phyloP scores from a whole-genome alignment of 1,284 basidiomycete genomes.

The Cutaneotrichosporon sp. region DNA sequence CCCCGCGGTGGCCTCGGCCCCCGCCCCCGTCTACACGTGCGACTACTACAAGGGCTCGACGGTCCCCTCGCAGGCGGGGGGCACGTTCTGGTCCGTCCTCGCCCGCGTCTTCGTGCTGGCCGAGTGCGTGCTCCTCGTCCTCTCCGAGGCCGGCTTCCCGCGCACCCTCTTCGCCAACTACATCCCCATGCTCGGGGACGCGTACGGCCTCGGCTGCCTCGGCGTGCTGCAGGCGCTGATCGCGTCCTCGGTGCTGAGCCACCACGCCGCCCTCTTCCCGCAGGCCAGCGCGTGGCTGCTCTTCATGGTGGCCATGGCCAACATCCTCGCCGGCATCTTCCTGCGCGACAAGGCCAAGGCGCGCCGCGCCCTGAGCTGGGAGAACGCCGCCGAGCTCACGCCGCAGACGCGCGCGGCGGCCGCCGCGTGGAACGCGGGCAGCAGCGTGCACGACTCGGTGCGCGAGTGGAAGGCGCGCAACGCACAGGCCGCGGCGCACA shows the following conservation, averaged over 20 bases:
- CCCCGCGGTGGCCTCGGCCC: too few species aligned
- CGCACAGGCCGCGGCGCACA: background rate
- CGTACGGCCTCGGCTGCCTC: conserved; percentile 76
- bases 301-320: conserved; percentile 78
- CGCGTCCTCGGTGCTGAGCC: conserved; percentile 76
- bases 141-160: conserved; percentile 77
- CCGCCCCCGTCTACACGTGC: conserved; percentile 47
- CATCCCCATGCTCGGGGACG: conserved; percentile 81
- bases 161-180: conserved; percentile 68
- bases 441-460: background rate
- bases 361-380: conserved; percentile 45
- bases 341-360: conserved; percentile 43
- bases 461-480: background rate
- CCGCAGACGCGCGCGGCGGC: background rate
- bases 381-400: conserved; percentile 41
- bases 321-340: conserved; percentile 64
- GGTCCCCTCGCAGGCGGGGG: conserved; percentile 81
- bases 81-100: conserved; percentile 81
- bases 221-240: conserved; percentile 82
- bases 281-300: conserved; percentile 82
- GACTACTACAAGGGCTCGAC: conserved; percentile 72
- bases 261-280: conserved; percentile 73
- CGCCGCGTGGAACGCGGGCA: too few species aligned
- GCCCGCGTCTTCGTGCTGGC: conserved; percentile 76
- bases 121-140: conserved; percentile 69